Base-by-base conservation (phyloP, 306 rosid species). In the Lablab purpureus region DNA sequence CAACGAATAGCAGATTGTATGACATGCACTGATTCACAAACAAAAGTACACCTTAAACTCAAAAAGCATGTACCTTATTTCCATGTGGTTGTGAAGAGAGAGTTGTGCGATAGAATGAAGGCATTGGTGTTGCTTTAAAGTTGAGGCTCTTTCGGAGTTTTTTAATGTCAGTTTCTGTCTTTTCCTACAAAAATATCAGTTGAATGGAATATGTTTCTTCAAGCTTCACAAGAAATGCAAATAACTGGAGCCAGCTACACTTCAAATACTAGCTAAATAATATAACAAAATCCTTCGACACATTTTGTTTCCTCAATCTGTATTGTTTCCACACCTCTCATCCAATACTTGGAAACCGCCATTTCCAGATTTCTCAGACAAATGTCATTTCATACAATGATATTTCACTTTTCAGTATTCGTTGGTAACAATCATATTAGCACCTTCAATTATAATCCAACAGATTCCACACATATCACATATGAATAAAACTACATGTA, bases 61-160 rank as follows among this genome's bases (percentile, higher is more conserved):
- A 40, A 23, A 51, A 51, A 80, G 14, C 32, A 21, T 43, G 45
- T 88, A 92, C 96, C 97, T 86, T 87, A 75, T 81, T 85, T 56
- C 83, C 86, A 69, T 73, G 86, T 14, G 87, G 63, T 70, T 73
- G 79, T 25, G 87, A 41, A 66, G 79, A 67, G 5, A 17, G 67
- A 65, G 88, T 51, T 74, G 79, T 56, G 21, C 67, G 83, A 63
- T 89, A 89, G 80, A 89, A 90, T 40, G 96, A 89, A 70, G 94
- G 94, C 88, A 89, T 87, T 37, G 96, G 91, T 2, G 88, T 88
- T 56, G 94, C 95, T 84, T 91, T 93, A 68, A 93, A 87, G 84
- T 87, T 88, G 46, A 93, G 92, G 81, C 82, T 89, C 85, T 79
- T 90, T 68, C 90, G 84, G 45, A 90, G 64, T 79, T 83, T 82